A percentile compares a stretch with the other conserved stretches of the same genome.
phyloP scores from a whole-genome alignment of 1,284 basidiomycete genomes.

The Tremellales sp. region DNA sequence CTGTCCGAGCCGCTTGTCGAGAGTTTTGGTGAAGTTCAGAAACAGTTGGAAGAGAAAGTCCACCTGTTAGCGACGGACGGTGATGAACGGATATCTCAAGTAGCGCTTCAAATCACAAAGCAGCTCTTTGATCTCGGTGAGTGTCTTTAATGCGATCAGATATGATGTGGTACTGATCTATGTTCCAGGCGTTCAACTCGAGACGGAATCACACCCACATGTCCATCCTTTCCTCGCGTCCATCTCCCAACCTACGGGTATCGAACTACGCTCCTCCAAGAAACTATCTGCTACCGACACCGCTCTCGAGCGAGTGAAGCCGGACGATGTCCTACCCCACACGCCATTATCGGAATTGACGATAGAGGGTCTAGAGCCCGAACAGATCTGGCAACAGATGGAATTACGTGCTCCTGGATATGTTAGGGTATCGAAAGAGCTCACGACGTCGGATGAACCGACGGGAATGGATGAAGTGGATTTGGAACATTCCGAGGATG shows the following conservation, averaged over 20 bases:
- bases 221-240: constrained; percentile 66
- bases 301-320: constrained; percentile 9
- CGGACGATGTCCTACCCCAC: constrained; percentile 51
- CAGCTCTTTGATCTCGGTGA: constrained; percentile 75
- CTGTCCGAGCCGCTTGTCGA: not conserved
- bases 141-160: constrained; percentile 26
- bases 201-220: constrained; percentile 60
- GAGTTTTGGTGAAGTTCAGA: constrained; percentile 7
- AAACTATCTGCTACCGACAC: constrained; percentile 52
- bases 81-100: constrained; percentile 56
- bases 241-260: constrained; percentile 57
- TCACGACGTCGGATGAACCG: constrained; percentile 25
- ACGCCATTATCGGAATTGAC: constrained; percentile 75
- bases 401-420: constrained; percentile 65
- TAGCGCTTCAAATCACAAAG: constrained; percentile 67
- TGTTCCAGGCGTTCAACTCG: constrained; percentile 55
- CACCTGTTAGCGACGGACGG: constrained; percentile 48
- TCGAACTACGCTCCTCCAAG: constrained; percentile 50
- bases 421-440: constrained; percentile 39
- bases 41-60: constrained; percentile 10
- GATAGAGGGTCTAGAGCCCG: constrained; percentile 75
- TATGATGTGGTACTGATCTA: not conserved
- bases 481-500: constrained; percentile 28
- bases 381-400: constrained; percentile 90
- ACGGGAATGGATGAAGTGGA: constrained; percentile 32